Evolutionary conservation across 2,329 filamentous ascomycete species (phyloP).

Genomic region (Sporothrix curviconia): DNA sequence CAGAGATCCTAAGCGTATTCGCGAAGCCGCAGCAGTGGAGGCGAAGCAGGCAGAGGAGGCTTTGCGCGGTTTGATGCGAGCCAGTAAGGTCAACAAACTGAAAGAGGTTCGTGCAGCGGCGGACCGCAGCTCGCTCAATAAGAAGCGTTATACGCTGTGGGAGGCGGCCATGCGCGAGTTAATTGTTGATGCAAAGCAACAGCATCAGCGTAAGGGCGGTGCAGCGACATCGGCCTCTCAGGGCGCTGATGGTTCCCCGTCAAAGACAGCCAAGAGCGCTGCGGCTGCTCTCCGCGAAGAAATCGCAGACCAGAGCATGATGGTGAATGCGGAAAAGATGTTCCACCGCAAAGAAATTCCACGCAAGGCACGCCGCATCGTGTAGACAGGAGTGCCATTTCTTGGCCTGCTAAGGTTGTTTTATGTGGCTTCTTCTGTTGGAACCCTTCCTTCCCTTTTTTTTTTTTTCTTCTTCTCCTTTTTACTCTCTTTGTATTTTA

Average conservation of each 20-base stretch:
- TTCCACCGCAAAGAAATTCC: slow-evolving; percentile 50
- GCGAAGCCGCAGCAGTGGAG: slow-evolving; percentile 52
- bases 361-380: slow-evolving; percentile 33
- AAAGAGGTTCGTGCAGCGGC: slow-evolving; percentile 56
- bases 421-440: not conserved
- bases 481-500: not conserved
- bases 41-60: slow-evolving; percentile 58
- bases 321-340: slow-evolving; percentile 51
- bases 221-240: not conserved
- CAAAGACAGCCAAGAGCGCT: slow-evolving; percentile 17
- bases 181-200: slow-evolving; percentile 25
- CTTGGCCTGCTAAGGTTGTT: not conserved
- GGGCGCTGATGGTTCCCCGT: not conserved
- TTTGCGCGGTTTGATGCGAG: slow-evolving; percentile 51
- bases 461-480: not conserved
- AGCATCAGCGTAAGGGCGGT: not conserved
- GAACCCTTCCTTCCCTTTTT: too few relatives aligned
- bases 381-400: too few relatives aligned
- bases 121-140: slow-evolving; percentile 44
- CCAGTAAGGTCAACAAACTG: slow-evolving; percentile 58
- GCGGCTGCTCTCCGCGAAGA: slow-evolving; percentile 34
- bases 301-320: slow-evolving; percentile 57
- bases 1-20: slow-evolving; percentile 48
- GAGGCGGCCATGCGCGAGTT: slow-evolving; percentile 55
- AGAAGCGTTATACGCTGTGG: slow-evolving; percentile 54